Conservation (phyloP, 2,329 filamentous ascomycete species). For the Apiospora arundinis region DNA sequence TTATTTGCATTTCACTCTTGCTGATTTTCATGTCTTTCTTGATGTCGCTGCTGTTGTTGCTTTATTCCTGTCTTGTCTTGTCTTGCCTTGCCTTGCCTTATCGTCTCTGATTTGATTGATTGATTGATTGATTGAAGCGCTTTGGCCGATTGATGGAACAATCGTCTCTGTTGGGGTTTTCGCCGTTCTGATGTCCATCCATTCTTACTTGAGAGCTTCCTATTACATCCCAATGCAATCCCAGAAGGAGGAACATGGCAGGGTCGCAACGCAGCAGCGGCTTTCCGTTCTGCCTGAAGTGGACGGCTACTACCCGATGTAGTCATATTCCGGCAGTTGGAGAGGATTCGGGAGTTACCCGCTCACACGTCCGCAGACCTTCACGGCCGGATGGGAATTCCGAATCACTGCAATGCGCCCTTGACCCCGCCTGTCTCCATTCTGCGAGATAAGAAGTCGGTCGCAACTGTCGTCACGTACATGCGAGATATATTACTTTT, state of each 20-base stretch:
- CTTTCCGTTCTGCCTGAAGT: background rate
- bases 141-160: background rate
- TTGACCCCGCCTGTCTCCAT: too few relatives aligned
- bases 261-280: background rate
- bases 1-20: background rate
- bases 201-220: too few relatives aligned
- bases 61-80: too few relatives aligned
- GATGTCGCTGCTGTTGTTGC: background rate
- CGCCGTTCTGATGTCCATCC: too few relatives aligned
- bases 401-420: too few relatives aligned
- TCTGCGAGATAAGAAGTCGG: too few relatives aligned
- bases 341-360: background rate
- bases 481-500: too few relatives aligned
- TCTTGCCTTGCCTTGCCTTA: too few relatives aligned
- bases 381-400: too few relatives aligned
- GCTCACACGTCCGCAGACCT: too few relatives aligned
- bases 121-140: background rate
- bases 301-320: background rate
- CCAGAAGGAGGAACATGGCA: background rate
- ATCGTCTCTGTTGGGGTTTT: too few relatives aligned
- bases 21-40: background rate
- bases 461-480: too few relatives aligned
- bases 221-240: background rate
- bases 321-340: background rate
- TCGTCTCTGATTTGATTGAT: background rate